Percentiles rank a stretch among this genome's conserved stretches.
Evolutionary conservation across 140 eudicot genomes (phyloP).

Genomic region (Senecio squalidus): DNA sequence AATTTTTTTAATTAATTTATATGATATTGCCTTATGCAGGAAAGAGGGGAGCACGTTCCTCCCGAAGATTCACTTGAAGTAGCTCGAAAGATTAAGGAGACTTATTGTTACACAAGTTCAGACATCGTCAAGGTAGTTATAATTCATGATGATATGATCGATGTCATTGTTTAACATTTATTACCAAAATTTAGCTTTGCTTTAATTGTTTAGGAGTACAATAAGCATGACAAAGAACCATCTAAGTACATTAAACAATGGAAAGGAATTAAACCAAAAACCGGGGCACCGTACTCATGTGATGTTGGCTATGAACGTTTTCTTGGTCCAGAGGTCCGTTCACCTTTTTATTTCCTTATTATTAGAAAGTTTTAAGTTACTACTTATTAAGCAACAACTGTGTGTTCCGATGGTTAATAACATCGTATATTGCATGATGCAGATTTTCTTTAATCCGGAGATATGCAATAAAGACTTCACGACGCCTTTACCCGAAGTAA

Average conservation of each 20-base stretch:
- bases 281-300: conserved; percentile 94
- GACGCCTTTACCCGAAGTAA: conserved; percentile 80
- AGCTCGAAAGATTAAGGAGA: conserved; percentile 93
- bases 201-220: conserved; percentile 61
- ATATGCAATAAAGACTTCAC: conserved; percentile 65
- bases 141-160: not conserved
- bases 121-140: conserved; percentile 91
- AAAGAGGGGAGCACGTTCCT: conserved; percentile 96
- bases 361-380: not conserved
- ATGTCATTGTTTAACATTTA: too few relatives aligned
- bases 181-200: conserved; percentile 8
- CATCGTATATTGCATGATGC: conserved; percentile 19
- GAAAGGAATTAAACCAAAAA: conserved; percentile 94
- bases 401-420: not conserved
- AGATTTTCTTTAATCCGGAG: conserved; percentile 97
- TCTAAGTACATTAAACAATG: conserved; percentile 85
- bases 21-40: conserved; percentile 42
- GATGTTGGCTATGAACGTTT: conserved; percentile 97
- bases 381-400: not conserved
- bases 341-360: not conserved
- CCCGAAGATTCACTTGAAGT: conserved; percentile 95
- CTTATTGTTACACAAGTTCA: conserved; percentile 91
- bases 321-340: conserved; percentile 95
- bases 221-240: conserved; percentile 98
- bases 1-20: not conserved